phyloP scores from a whole-genome alignment of 2,329 filamentous ascomycete species.

The Fusarium staphyleae region DNA sequence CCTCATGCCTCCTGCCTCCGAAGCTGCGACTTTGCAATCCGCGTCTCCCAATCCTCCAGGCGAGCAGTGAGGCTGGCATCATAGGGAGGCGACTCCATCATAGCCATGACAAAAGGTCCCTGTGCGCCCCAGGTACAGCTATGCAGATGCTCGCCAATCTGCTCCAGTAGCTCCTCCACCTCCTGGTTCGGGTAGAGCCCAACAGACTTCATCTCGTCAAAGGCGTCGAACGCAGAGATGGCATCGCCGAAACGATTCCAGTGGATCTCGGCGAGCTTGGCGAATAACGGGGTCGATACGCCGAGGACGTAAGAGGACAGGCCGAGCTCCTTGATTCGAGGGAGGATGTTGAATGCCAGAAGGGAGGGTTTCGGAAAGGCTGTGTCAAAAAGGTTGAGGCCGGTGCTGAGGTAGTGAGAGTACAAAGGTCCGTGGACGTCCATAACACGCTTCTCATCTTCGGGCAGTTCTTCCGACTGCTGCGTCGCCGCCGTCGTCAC shows the following conservation, averaged over 20 bases:
- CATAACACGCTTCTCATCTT: constrained; percentile 52
- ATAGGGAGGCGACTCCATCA: constrained; percentile 49
- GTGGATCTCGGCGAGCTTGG: constrained; percentile 66
- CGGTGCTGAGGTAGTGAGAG: constrained; percentile 65
- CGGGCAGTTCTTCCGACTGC: constrained; percentile 4
- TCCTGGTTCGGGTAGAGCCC: constrained; percentile 64
- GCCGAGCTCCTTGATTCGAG: constrained; percentile 71
- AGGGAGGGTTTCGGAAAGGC: constrained; percentile 65
- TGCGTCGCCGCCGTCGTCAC: constrained; percentile 11
- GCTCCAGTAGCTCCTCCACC: constrained; percentile 38
- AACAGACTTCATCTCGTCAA: constrained; percentile 71
- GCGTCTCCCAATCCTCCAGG: constrained; percentile 20
- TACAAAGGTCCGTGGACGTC: constrained; percentile 70
- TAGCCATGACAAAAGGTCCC: constrained; percentile 49
- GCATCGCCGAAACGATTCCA: constrained; percentile 69
- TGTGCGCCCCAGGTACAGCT: constrained; percentile 48
- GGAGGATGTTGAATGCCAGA: constrained; percentile 67
- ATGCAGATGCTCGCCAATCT: constrained; percentile 46
- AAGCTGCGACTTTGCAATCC: constrained; percentile 14
- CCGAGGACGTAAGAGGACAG: constrained; percentile 75
- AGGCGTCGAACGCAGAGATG: constrained; percentile 58
- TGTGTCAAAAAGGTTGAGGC: constrained; percentile 62
- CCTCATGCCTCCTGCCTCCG: not conserved
- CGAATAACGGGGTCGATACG: constrained; percentile 73
- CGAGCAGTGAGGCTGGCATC: constrained; percentile 40